These are phyloP conservation scores for Phytophthora niederhauseri DNA, from an alignment of 352 stramenopile species.

Conservation along the genomic window DNA sequence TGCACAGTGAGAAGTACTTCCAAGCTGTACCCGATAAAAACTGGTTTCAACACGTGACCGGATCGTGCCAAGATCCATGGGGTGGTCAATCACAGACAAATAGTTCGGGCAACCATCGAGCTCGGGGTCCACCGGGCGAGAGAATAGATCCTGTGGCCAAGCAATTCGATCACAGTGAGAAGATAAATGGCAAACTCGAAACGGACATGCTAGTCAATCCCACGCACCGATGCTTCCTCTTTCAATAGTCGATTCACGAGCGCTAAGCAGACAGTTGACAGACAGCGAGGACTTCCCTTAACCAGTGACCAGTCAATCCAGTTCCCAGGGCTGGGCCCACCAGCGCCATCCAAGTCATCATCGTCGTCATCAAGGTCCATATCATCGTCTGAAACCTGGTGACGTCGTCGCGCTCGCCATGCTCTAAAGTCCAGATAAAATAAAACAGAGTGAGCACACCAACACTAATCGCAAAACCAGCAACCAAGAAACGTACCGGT, in stretches of 20 bases:
- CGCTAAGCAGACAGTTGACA: constrained; percentile 67
- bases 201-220: neutral
- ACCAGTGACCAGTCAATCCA: constrained; percentile 81
- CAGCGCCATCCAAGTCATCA: constrained; percentile 31
- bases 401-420: constrained; percentile 64
- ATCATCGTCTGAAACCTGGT: constrained; percentile 54
- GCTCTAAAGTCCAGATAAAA: constrained; percentile 44
- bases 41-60: constrained; percentile 54
- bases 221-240: constrained; percentile 72
- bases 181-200: constrained; percentile 1
- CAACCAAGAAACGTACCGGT: constrained; percentile 52
- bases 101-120: constrained; percentile 88
- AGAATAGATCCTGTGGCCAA: constrained; percentile 70
- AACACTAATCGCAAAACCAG: neutral
- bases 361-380: constrained; percentile 47
- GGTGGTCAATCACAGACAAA: constrained; percentile 77
- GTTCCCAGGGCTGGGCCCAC: constrained; percentile 27
- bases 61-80: constrained; percentile 90
- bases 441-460: constrained; percentile 5
- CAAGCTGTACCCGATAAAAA: constrained; percentile 69
- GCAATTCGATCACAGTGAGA: constrained; percentile 16
- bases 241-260: constrained; percentile 71
- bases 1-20: neutral
- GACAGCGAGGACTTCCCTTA: constrained; percentile 40
- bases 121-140: constrained; percentile 82